phyloP scores from a whole-genome alignment of 768 basidiomycete species.

The Dictyophora rubrovolvata region DNA sequence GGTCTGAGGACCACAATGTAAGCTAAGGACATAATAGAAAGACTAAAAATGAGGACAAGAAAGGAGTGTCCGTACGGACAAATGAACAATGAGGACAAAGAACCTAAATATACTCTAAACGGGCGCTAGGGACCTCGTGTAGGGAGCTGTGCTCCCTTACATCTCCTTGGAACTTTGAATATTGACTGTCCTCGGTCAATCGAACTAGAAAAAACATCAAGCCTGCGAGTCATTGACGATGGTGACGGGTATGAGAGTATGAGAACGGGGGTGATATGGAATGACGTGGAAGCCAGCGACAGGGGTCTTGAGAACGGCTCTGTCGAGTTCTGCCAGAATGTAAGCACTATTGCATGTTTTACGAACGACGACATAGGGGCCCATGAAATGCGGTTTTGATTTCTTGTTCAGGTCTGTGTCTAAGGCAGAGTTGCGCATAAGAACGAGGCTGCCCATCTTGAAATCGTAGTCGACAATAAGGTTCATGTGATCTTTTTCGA shows the following conservation, averaged over 20 bases:
- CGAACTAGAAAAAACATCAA: not conserved
- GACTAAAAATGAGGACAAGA: no score
- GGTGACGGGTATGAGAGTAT: constrained; percentile 1
- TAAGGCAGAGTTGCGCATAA: constrained; percentile 8
- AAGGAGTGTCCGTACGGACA: no score
- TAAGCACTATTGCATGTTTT: constrained; percentile 17
- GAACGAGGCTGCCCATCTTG: constrained; percentile 16
- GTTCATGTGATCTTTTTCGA: not conserved
- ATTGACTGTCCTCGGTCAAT: not conserved
- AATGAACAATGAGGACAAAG: no score
- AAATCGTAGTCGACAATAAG: not conserved
- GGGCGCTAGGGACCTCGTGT: not conserved
- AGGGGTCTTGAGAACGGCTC: constrained; percentile 10
- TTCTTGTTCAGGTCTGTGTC: constrained; percentile 18
- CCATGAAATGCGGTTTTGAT: constrained; percentile 16
- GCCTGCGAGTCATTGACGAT: not conserved
- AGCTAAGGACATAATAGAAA: no score
- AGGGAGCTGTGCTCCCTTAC: not conserved
- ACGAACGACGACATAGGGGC: constrained; percentile 18
- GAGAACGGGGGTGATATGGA: constrained; percentile 13
- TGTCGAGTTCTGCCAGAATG: constrained; percentile 19
- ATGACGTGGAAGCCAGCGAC: constrained; percentile 18
- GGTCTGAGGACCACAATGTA: no score
- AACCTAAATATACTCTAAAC: no score
- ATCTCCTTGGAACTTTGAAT: not conserved